A percentile compares a stretch with the other conserved stretches of the same genome.
Conservation (phyloP, 805 yeast species). For the Limtongia smithiae region DNA sequence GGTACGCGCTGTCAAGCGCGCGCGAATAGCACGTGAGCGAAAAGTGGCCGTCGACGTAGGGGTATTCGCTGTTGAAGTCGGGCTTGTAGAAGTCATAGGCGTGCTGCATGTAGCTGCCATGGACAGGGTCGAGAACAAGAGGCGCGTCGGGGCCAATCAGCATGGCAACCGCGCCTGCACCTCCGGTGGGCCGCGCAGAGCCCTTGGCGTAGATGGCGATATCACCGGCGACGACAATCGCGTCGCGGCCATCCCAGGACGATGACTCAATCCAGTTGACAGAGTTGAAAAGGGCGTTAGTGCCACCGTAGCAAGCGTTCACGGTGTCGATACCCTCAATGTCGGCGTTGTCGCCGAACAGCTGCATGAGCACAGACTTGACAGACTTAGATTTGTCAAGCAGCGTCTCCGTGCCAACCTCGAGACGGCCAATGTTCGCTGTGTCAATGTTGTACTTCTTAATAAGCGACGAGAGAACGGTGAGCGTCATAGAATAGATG, state of each 20-base stretch:
- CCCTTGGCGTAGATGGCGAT: conserved; percentile 97
- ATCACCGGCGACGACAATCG: conserved; percentile 95
- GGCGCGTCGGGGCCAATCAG: conserved; percentile 98
- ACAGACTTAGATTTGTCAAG: conserved; percentile 96
- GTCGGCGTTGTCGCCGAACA: conserved; percentile 82
- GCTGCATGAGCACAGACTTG: conserved; percentile 91
- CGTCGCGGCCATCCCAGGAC: conserved; percentile 97
- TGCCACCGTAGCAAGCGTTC: conserved; percentile 99
- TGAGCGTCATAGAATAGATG: conserved; percentile 87
- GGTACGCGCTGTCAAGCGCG: conserved; percentile 86
- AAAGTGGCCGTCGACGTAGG: conserved; percentile 95
- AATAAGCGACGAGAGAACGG: conserved; percentile 75
- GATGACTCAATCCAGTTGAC: conserved; percentile 94
- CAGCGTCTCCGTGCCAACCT: conserved; percentile 97
- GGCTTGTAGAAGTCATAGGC: conserved; percentile 95
- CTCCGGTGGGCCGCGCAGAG: conserved; percentile 99
- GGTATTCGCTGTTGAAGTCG: conserved; percentile 92
- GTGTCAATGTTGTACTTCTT: conserved; percentile 81
- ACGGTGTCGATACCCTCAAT: conserved; percentile 94
- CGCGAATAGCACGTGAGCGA: conserved; percentile 90
- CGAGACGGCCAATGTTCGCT: conserved; percentile 81
- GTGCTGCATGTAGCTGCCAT: conserved; percentile 94
- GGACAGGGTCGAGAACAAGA: conserved; percentile 78
- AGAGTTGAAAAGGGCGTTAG: conserved; percentile 88
- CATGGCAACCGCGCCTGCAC: conserved; percentile 95